Evolutionary conservation across 1,284 basidiomycete genomes (phyloP).

Genomic region (Phellinidium pouzarii): DNA sequence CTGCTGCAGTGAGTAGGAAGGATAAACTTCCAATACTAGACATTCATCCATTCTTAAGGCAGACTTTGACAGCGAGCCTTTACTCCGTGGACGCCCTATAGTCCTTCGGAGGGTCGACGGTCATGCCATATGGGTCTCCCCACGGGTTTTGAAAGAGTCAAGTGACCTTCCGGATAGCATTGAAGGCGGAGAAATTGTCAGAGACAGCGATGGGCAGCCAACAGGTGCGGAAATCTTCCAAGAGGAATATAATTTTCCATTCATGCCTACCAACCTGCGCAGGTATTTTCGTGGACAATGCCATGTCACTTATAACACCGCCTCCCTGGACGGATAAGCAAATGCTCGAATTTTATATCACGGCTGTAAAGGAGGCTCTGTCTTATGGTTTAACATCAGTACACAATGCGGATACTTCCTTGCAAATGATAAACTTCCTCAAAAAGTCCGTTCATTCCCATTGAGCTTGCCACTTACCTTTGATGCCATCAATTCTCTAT

Average conservation of each 20-base stretch:
- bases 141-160: slow-evolving; percentile 30
- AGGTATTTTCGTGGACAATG: slow-evolving; percentile 71
- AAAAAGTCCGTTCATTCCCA: slow-evolving; percentile 39
- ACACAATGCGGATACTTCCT: slow-evolving; percentile 67
- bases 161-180: slow-evolving; percentile 33
- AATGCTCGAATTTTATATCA: slow-evolving; percentile 54
- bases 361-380: slow-evolving; percentile 61
- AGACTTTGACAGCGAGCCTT: slow-evolving; percentile 48
- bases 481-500: background rate
- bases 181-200: slow-evolving; percentile 72
- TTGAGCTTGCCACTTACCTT: background rate
- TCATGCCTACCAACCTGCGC: background rate
- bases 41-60: slow-evolving; percentile 30
- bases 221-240: slow-evolving; percentile 49
- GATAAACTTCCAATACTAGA: background rate
- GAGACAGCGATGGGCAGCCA: slow-evolving; percentile 56
- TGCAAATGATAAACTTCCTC: slow-evolving; percentile 58
- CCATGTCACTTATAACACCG: slow-evolving; percentile 58
- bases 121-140: slow-evolving; percentile 83
- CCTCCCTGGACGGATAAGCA: slow-evolving; percentile 59
- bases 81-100: slow-evolving; percentile 62
- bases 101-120: slow-evolving; percentile 70
- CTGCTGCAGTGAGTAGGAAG: slow-evolving; percentile 69
- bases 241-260: slow-evolving; percentile 2
- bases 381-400: slow-evolving; percentile 74